phyloP scores from a whole-genome alignment of 306 rosid genomes.

The Ceratonia siliqua region DNA sequence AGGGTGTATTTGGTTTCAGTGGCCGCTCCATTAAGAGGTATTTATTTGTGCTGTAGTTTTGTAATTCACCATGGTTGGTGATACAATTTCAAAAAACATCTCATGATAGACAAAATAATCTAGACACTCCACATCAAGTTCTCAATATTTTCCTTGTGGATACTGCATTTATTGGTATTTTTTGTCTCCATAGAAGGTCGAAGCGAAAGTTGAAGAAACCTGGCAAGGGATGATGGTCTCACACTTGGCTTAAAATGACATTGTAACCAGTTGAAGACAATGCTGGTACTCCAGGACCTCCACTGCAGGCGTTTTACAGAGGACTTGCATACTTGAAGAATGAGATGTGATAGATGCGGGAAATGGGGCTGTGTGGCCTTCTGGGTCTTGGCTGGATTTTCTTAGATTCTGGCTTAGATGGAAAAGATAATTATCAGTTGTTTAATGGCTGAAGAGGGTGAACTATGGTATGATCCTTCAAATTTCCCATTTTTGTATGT shows the following conservation, averaged over 20 bases:
- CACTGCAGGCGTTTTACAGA: not conserved
- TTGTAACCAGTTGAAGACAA: constrained; percentile 27
- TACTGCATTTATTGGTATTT: constrained; percentile 23
- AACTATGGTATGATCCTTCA: constrained; percentile 24
- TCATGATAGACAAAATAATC: not conserved
- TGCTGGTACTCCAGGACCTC: constrained; percentile 3
- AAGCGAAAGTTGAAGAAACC: constrained; percentile 61
- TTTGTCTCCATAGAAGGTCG: constrained; percentile 49
- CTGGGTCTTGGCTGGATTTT: not conserved
- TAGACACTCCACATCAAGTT: not conserved
- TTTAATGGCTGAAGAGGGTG: constrained; percentile 15
- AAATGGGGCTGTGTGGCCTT: not conserved
- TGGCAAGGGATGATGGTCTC: constrained; percentile 39
- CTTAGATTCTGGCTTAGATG: not conserved
- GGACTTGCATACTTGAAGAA: not conserved
- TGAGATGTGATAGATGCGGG: not conserved
- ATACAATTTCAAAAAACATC: not conserved
- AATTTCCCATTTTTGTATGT: not conserved
- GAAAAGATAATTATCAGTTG: not conserved
- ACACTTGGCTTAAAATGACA: not conserved
- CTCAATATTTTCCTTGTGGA: constrained; percentile 20
- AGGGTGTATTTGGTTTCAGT: constrained; percentile 79
- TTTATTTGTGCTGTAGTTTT: constrained; percentile 16
- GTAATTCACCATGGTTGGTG: constrained; percentile 8
- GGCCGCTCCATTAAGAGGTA: constrained; percentile 67